A percentile compares a stretch with the other conserved stretches of the same genome.
phyloP scores from a whole-genome alignment of 768 basidiomycete species.

The Leccinum arenicola region DNA sequence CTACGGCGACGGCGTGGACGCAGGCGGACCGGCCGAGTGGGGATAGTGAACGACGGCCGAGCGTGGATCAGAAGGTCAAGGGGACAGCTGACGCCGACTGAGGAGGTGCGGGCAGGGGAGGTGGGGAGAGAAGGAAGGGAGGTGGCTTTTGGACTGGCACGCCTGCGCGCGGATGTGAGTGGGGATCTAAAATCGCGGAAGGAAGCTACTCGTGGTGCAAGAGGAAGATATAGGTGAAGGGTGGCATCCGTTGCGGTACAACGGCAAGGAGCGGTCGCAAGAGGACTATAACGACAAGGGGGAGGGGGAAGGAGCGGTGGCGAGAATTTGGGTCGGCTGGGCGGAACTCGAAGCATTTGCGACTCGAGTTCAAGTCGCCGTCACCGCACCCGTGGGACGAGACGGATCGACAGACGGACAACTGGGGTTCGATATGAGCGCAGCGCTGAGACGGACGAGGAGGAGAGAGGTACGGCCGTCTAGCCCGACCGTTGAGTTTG shows the following conservation, averaged over 20 bases:
- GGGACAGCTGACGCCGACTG: not conserved
- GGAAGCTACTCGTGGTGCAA: constrained; percentile 17
- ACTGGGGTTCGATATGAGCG: constrained; percentile 58
- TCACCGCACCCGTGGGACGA: constrained; percentile 71
- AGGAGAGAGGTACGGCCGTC: constrained; percentile 75
- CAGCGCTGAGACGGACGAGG: constrained; percentile 67
- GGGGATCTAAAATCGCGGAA: constrained; percentile 9
- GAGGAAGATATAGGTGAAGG: constrained; percentile 26
- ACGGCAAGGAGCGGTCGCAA: constrained; percentile 10
- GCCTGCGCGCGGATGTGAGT: constrained; percentile 17
- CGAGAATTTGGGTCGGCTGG: constrained; percentile 18
- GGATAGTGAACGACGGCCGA: constrained; percentile 6
- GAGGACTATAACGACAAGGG: constrained; percentile 4
- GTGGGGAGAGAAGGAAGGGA: not conserved
- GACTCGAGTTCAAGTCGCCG: constrained; percentile 46
- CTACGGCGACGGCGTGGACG: constrained; percentile 29
- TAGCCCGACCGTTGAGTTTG: constrained; percentile 88
- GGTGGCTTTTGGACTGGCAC: constrained; percentile 25
- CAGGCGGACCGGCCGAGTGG: constrained; percentile 9
- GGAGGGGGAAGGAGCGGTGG: constrained; percentile 24
- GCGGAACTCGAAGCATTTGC: constrained; percentile 42
- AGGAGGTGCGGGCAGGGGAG: not conserved
- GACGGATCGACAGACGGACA: constrained; percentile 45
- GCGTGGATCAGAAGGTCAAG: not conserved
- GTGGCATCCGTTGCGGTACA: constrained; percentile 27